Percentiles rank a stretch among this genome's conserved stretches.
These are phyloP conservation scores for Linum trigynum DNA, from an alignment of 345 rosid genomes.

Conservation along the genomic window DNA sequence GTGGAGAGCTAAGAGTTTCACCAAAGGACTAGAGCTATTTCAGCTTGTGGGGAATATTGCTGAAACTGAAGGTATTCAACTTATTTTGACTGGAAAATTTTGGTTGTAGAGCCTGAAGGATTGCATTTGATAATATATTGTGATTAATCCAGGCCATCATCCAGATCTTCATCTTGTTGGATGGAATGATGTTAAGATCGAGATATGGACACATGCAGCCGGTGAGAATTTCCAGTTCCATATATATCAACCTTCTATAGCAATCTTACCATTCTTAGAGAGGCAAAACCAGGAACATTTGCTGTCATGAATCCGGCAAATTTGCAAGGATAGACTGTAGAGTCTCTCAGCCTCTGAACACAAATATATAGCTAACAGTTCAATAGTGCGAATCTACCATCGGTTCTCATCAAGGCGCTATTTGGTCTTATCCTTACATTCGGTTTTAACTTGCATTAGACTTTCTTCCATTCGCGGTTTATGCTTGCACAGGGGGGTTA, in stretches of 20 bases:
- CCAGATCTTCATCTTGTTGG: conserved; percentile 97
- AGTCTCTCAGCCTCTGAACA: no score
- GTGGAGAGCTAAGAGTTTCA: conserved; percentile 69
- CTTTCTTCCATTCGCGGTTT: background rate
- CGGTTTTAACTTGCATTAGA: no score
- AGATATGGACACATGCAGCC: conserved; percentile 89
- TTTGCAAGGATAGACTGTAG: no score
- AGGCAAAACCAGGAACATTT: no score
- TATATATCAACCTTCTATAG: no score
- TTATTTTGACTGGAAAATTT: background rate
- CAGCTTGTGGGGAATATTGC: conserved; percentile 65
- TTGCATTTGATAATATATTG: conserved; percentile 12
- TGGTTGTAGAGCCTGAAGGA: no score
- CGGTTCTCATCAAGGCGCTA: no score
- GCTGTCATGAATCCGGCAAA: no score
- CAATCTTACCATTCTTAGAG: no score
- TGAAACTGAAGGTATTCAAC: conserved; percentile 64
- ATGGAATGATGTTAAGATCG: conserved; percentile 87
- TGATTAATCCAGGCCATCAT: conserved; percentile 69
- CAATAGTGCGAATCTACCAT: no score
- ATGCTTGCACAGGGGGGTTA: conserved; percentile 45
- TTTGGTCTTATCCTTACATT: no score
- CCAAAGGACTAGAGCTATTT: conserved; percentile 76
- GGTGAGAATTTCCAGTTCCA: conserved; percentile 35
- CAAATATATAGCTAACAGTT: no score